Percentiles rank a stretch among this genome's conserved stretches.
These are phyloP conservation scores for Darksidea phi DNA, from an alignment of 495 filamentous ascomycete genomes.

Conservation along the genomic window DNA sequence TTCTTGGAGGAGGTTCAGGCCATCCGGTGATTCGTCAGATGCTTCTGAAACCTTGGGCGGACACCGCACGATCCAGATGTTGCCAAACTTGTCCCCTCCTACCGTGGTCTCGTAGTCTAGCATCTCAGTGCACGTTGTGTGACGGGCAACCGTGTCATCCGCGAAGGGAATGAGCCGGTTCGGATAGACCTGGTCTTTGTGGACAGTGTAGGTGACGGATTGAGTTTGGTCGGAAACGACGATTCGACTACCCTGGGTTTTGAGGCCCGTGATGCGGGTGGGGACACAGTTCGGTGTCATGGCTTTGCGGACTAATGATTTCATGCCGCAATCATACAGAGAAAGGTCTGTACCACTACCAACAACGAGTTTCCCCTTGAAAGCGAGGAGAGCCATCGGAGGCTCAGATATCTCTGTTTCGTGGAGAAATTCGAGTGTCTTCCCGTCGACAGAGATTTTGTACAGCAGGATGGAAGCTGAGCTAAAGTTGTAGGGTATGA, in stretches of 20 bases:
- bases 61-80: conserved; percentile 87
- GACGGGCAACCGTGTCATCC: conserved; percentile 84
- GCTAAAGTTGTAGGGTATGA: conserved; percentile 64
- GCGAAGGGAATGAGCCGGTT: conserved; percentile 89
- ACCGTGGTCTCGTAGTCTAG: conserved; percentile 96
- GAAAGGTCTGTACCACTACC: conserved; percentile 80
- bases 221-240: conserved; percentile 89
- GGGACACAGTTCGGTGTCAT: conserved; percentile 71
- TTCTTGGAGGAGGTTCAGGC: conserved; percentile 84
- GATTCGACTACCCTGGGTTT: conserved; percentile 89
- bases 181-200: conserved; percentile 72
- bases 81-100: conserved; percentile 97
- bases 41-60: conserved; percentile 83
- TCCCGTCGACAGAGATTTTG: conserved; percentile 81
- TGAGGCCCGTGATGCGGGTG: conserved; percentile 78
- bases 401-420: conserved; percentile 90
- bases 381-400: conserved; percentile 81
- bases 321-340: conserved; percentile 87
- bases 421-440: conserved; percentile 87
- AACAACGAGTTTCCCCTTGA: conserved; percentile 85
- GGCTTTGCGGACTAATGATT: conserved; percentile 86
- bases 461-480: conserved; percentile 91
- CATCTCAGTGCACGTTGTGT: conserved; percentile 86
- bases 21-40: conserved; percentile 87
- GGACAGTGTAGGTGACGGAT: conserved; percentile 85